Percentiles rank a stretch among this genome's conserved stretches.
phyloP scores from a whole-genome alignment of 345 rosid species.

The Pseudoturritis turrita region DNA sequence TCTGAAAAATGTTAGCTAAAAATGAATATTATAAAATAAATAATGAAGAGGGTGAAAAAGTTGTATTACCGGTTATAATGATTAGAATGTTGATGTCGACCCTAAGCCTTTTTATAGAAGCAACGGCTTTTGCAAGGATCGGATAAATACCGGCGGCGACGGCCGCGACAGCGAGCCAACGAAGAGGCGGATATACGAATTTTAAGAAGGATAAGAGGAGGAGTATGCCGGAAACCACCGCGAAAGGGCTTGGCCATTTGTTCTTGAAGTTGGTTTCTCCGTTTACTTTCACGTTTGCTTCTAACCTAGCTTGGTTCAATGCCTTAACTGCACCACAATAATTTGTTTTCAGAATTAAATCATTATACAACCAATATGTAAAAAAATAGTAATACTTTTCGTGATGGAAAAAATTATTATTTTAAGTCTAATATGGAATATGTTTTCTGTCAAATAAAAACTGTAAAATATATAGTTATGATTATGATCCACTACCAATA shows the following conservation, averaged over 20 bases:
- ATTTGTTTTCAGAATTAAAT: not conserved
- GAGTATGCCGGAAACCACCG: constrained; percentile 52
- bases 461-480: not conserved
- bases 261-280: constrained; percentile 48
- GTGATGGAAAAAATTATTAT: not conserved
- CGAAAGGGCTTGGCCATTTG: constrained; percentile 90
- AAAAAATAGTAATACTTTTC: not conserved
- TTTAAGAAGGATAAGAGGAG: constrained; percentile 52
- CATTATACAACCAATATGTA: not conserved
- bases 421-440: not conserved
- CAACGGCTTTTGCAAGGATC: constrained; percentile 43
- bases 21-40: not conserved
- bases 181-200: constrained; percentile 49
- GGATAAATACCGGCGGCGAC: constrained; percentile 66
- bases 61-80: constrained; percentile 62
- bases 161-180: constrained; percentile 70
- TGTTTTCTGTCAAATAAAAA: not conserved
- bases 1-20: not conserved
- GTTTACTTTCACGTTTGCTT: constrained; percentile 59
- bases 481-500: constrained; percentile 19
- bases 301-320: constrained; percentile 75
- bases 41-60: not conserved
- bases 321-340: constrained; percentile 58
- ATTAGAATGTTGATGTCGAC: constrained; percentile 66
- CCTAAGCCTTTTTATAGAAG: constrained; percentile 43